phyloP scores from a whole-genome alignment of 164 flowering plant species.

The Tetrastigma voinierianum region DNA sequence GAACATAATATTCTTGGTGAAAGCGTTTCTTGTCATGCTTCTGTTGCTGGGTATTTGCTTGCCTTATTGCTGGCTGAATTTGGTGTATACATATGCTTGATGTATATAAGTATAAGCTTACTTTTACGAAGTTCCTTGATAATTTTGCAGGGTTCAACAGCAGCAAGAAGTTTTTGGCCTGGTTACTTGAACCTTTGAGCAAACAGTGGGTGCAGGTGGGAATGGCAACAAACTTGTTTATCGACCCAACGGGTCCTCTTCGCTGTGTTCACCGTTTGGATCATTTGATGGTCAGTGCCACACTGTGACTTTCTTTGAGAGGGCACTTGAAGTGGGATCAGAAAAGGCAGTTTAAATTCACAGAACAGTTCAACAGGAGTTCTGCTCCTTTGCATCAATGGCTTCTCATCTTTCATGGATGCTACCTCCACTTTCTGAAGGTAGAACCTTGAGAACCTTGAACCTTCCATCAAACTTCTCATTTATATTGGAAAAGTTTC shows the following conservation, averaged over 20 bases:
- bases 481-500: background rate
- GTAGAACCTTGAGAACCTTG: conserved; percentile 34
- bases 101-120: background rate
- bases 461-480: background rate
- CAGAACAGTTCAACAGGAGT: conserved; percentile 33
- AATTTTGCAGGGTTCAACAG: conserved; percentile 66
- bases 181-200: conserved; percentile 95
- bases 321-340: conserved; percentile 86
- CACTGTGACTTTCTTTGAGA: conserved; percentile 93
- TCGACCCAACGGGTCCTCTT: conserved; percentile 76
- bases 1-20: conserved; percentile 96
- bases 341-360: conserved; percentile 41
- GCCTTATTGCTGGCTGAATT: background rate
- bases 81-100: background rate
- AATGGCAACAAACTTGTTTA: conserved; percentile 87
- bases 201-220: conserved; percentile 77
- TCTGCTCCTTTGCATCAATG: conserved; percentile 58
- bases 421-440: conserved; percentile 88
- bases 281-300: conserved; percentile 90
- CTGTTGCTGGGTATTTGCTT: conserved; percentile 84
- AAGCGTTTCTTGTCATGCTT: conserved; percentile 95
- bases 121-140: background rate
- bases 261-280: conserved; percentile 64
- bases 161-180: conserved; percentile 92
- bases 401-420: conserved; percentile 91